Evolutionary conservation across 176 grass and related monocot species (phyloP).

Genomic region (Neostapfia colusana): DNA sequence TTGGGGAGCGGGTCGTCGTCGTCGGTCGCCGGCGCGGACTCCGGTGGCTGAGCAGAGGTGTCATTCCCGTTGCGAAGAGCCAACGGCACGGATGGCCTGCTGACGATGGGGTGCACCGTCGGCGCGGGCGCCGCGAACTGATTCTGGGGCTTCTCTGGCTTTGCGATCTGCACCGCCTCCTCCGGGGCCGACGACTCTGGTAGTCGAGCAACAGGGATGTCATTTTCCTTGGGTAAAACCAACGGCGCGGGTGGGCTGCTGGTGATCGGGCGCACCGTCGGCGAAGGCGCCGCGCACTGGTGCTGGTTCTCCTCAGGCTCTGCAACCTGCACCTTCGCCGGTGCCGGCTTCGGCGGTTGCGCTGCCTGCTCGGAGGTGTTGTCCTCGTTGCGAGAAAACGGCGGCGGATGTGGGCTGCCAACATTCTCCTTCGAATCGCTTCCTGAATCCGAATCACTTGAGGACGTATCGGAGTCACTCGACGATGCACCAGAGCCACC

Average conservation of each 20-base stretch:
- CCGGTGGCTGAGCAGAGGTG: neutral
- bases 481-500: neutral
- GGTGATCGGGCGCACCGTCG: neutral
- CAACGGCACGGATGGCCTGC: too few species aligned
- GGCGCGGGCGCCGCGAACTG: too few species aligned
- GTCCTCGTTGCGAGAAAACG: neutral
- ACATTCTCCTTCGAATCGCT: neutral
- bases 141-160: too few species aligned
- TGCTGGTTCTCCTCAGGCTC: neutral
- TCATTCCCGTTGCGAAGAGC: neutral
- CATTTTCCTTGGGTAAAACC: too few species aligned
- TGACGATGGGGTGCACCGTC: too few species aligned
- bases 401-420: neutral
- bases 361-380: neutral
- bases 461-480: neutral
- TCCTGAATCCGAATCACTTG: conserved; percentile 5
- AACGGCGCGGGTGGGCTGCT: neutral
- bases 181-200: too few species aligned
- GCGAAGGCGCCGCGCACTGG: too few species aligned
- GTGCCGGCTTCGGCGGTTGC: neutral
- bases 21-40: neutral
- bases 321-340: neutral
- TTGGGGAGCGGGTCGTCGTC: neutral
- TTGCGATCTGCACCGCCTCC: too few species aligned
- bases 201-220: too few species aligned